Conservation (phyloP, 1,284 basidiomycete genomes). For the Puccinia horiana region DNA sequence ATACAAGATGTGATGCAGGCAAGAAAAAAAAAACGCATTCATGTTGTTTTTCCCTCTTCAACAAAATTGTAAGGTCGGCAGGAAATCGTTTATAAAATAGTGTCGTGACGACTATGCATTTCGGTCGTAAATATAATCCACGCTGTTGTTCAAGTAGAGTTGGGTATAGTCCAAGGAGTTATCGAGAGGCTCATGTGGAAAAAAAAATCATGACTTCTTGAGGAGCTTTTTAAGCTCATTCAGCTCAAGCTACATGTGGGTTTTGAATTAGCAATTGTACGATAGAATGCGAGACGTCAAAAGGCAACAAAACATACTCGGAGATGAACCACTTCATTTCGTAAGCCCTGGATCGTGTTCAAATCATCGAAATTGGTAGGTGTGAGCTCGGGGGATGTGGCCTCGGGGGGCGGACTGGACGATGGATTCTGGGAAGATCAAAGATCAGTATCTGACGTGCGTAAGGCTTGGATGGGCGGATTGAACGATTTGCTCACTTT, state of each 20-base stretch:
- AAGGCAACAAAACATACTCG: background rate
- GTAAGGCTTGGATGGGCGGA: background rate
- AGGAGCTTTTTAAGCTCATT: slow-evolving; percentile 6
- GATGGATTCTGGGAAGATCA: background rate
- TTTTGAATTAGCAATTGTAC: background rate
- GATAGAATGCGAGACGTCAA: background rate
- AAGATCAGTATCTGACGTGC: background rate
- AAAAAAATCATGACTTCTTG: background rate
- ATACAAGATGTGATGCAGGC: slow-evolving; percentile 8
- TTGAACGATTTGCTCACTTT: slow-evolving; percentile 5
- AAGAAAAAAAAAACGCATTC: slow-evolving; percentile 3
- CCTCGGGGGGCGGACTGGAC: background rate
- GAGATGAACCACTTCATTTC: slow-evolving; percentile 11
- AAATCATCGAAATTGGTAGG: background rate
- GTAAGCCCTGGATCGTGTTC: slow-evolving; percentile 11
- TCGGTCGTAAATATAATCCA: background rate
- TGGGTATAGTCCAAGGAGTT: background rate
- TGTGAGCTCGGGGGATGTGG: background rate
- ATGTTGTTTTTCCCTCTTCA: too few relatives aligned
- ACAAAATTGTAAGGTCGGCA: background rate
- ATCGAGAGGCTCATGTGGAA: background rate
- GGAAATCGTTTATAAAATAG: background rate
- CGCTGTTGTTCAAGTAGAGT: background rate
- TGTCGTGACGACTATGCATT: background rate
- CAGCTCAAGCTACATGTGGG: background rate